These are phyloP conservation scores for Fistulifera pelliculosa DNA, from an alignment of 108 stramenopile species.

Conservation along the genomic window DNA sequence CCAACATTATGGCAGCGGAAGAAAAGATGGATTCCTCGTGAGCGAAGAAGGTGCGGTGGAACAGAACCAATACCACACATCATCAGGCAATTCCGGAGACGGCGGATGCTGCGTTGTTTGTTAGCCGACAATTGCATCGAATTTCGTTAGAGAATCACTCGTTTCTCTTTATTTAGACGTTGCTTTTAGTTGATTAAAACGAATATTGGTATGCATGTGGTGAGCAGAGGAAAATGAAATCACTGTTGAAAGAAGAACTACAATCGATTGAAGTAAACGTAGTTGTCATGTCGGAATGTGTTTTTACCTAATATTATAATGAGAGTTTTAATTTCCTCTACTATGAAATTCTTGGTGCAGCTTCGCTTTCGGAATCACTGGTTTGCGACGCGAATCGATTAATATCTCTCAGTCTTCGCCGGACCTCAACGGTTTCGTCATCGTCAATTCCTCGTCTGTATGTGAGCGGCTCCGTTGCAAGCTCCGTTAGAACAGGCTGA, in stretches of 20 bases:
- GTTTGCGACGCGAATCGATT: slow-evolving; percentile 3
- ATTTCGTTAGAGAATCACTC: neutral
- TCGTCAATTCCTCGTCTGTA: slow-evolving; percentile 45
- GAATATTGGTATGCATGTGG: too few species aligned
- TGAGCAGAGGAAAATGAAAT: too few species aligned
- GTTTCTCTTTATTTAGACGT: slow-evolving; percentile 3
- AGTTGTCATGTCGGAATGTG: too few species aligned
- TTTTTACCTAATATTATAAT: too few species aligned
- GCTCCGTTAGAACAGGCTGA: slow-evolving; percentile 78
- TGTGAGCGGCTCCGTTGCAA: slow-evolving; percentile 34
- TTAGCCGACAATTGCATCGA: neutral
- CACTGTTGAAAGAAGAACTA: too few species aligned
- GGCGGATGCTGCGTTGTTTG: slow-evolving; percentile 24
- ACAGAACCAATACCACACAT: slow-evolving; percentile 33
- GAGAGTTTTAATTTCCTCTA: neutral
- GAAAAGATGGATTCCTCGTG: slow-evolving; percentile 29
- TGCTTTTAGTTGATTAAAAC: too few species aligned
- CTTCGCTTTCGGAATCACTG: neutral
- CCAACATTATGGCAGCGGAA: slow-evolving; percentile 19
- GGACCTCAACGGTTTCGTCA: slow-evolving; percentile 8
- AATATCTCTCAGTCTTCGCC: neutral
- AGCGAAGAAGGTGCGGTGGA: slow-evolving; percentile 27
- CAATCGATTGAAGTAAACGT: too few species aligned
- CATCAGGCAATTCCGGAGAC: slow-evolving; percentile 14
- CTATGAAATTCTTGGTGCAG: neutral